Evolutionary conservation across 495 filamentous ascomycete genomes (phyloP), one percentile per base, ranked within the genome.

Genomic region (Saxophila tyrrhenica): DNA sequence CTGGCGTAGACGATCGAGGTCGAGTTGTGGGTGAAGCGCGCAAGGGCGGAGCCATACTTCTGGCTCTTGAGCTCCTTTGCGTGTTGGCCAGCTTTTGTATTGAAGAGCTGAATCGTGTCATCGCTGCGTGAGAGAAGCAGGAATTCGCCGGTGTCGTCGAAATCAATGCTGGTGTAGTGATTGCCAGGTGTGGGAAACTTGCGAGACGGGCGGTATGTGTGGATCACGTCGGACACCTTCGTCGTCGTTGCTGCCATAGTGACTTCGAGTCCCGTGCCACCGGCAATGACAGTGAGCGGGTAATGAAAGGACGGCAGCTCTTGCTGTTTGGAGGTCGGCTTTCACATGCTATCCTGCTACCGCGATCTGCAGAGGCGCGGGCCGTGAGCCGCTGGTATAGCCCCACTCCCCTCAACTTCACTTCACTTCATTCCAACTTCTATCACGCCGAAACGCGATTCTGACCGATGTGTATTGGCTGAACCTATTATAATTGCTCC

Each of bases 41-140:
- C 92, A 29, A 95, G 80, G 60, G 94, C 89, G 9, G 84, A 89
- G 35, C 92, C 92, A 58, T 97, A 99, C 65, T 99, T 99, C 65
- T 95, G 85, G 65, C 86, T 81, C 47, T 89, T 81, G 22, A 94
- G 75, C 32, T 81, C 80, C 67, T 97, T 97, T 23, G 83, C 82
- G 53, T 84, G 81, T 51, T 85, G 87, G 5, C 92, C 92, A 48
- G 92, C 89, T 56, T 85, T 87, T 58, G 91, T 83, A 60, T 88
- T 92, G 71, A 89, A 99, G 25, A 97, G 77, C 62, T 97, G 90
- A 56, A 99, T 87, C 0, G 86, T 92, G 59, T 96, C 89, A 64
- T 97, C 94, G 65, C 82, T 84, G 49, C 88, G 86, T 8, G 87
- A 84, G 0, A 89, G 83, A 64, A 97, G 86, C 39, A 90, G 75